Conservation (phyloP, 441 rosid species). For the Gossypium schwendimanii region DNA sequence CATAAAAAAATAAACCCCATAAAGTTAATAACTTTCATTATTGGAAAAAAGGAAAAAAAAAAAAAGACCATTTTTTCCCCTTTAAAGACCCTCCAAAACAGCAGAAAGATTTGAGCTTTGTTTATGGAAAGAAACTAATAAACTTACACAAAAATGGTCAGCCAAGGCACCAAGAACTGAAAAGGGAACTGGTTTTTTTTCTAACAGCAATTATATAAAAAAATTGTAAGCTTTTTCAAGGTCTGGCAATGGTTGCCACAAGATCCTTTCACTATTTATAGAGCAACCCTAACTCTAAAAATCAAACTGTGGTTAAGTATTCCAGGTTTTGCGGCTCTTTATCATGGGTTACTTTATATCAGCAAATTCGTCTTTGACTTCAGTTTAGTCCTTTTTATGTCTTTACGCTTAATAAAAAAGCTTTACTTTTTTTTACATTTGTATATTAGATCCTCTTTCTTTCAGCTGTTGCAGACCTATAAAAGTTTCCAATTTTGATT, state of each 20-base stretch:
- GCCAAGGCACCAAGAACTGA: not conserved
- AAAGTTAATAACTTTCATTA: too few species aligned
- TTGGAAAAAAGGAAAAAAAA: too few species aligned
- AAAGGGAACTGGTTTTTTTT: not conserved
- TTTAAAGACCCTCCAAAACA: too few species aligned
- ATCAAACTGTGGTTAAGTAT: slow-evolving; percentile 40
- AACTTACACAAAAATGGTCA: slow-evolving; percentile 23
- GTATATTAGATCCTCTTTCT: not conserved
- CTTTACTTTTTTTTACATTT: not conserved
- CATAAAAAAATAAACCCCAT: too few species aligned
- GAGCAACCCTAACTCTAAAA: slow-evolving; percentile 17
- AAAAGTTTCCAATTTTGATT: too few species aligned
- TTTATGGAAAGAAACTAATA: slow-evolving; percentile 17
- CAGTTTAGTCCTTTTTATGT: not conserved
- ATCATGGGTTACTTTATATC: slow-evolving; percentile 62
- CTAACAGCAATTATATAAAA: not conserved
- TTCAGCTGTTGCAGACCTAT: not conserved
- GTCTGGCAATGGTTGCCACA: slow-evolving; percentile 12
- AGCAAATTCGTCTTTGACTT: slow-evolving; percentile 14
- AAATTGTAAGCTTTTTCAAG: not conserved
- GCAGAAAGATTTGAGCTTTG: not conserved
- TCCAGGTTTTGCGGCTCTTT: slow-evolving; percentile 26
- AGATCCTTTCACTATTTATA: not conserved
- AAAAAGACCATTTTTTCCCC: too few species aligned
- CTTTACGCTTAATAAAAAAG: not conserved